Conservation (phyloP, 176 grass and related monocot genomes). For the Coix lacrymajobi region DNA sequence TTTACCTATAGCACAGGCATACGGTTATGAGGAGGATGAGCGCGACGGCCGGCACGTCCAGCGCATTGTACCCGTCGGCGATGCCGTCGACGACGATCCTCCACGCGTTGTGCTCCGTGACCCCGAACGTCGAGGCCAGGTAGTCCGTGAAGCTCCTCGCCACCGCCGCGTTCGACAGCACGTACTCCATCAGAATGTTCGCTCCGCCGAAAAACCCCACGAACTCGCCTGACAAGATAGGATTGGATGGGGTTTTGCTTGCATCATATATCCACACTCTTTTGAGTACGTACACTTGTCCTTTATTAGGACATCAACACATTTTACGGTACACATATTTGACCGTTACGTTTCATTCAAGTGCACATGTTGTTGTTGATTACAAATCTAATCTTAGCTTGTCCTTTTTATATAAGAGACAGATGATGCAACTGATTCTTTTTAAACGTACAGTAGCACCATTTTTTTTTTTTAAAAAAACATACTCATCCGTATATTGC, state of each 20-base stretch:
- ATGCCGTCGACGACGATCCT: conserved; percentile 60
- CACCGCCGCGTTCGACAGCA: conserved; percentile 96
- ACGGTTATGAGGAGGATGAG: conserved; percentile 68
- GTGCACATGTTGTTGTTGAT: not conserved
- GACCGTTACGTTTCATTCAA: not conserved
- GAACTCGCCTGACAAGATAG: conserved; percentile 56
- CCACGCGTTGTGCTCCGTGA: conserved; percentile 58
- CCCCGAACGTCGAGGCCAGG: conserved; percentile 74
- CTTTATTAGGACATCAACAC: not conserved
- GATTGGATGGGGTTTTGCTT: not conserved
- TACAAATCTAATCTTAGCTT: not conserved
- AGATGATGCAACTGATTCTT: not conserved
- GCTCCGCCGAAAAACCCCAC: conserved; percentile 92
- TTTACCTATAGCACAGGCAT: conserved; percentile 85
- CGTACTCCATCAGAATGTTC: conserved; percentile 97
- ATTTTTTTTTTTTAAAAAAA: not conserved
- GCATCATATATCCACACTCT: too few species aligned
- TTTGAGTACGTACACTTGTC: too few species aligned
- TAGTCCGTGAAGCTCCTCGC: conserved; percentile 96
- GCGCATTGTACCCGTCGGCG: conserved; percentile 71
- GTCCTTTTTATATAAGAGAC: not conserved
- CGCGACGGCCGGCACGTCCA: conserved; percentile 69
- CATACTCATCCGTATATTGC: too few species aligned
- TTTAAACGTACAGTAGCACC: not conserved
- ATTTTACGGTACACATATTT: not conserved